These are phyloP conservation scores for Populus trichocarpa DNA, from an alignment of 441 rosid species.

Conservation along the genomic window DNA sequence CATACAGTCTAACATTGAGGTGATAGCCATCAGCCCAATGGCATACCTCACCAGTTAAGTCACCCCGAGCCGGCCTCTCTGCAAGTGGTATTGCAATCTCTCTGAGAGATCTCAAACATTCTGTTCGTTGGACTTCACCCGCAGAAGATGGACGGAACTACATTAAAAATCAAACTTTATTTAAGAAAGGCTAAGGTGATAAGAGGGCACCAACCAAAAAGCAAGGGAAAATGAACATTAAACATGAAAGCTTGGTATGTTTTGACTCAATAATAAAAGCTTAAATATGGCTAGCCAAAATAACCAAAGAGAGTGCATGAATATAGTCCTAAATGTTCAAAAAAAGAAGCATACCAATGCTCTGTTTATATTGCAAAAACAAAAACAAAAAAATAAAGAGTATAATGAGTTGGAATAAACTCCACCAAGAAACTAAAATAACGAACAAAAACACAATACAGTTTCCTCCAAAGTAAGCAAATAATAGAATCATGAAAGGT, in stretches of 20 bases:
- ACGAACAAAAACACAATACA: background rate
- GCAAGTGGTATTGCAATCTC: constrained; percentile 92
- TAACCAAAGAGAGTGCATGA: background rate
- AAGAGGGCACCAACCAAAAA: background rate
- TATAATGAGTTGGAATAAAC: background rate
- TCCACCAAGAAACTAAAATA: background rate
- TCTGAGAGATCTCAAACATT: constrained; percentile 85
- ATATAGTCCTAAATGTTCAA: background rate
- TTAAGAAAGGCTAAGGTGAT: constrained; percentile 9
- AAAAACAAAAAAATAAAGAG: background rate
- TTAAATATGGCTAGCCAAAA: background rate
- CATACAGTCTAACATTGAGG: constrained; percentile 86
- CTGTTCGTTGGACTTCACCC: constrained; percentile 93
- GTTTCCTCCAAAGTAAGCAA: background rate
- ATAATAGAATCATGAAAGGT: background rate
- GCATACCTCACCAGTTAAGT: constrained; percentile 98
- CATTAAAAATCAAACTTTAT: background rate
- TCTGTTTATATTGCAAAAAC: background rate
- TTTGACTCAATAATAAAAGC: background rate
- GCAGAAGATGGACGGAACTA: constrained; percentile 83
- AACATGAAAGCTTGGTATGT: background rate
- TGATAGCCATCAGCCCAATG: constrained; percentile 99
- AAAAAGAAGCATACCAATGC: background rate
- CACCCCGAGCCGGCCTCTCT: constrained; percentile 98
- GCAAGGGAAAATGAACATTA: background rate